Percentiles rank a stretch among this genome's conserved stretches.
Evolutionary conservation across 202 grass and related monocot genomes (phyloP).

Genomic region (Dendrocalamus latiflorus): DNA sequence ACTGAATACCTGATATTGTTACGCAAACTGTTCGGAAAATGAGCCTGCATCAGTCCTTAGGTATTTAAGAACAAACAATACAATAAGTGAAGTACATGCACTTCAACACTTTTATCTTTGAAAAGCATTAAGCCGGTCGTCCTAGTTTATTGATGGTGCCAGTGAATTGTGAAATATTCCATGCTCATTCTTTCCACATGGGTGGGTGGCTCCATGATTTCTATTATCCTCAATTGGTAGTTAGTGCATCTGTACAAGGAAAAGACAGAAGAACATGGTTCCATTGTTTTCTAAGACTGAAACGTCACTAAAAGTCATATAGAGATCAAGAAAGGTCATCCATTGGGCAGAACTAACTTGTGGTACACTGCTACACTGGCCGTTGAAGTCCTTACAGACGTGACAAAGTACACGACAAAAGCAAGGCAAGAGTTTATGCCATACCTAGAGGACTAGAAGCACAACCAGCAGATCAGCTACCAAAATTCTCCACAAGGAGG

Average conservation of each 20-base stretch:
- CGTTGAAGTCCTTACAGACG: background rate
- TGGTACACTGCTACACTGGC: background rate
- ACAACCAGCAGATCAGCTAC: slow-evolving; percentile 46
- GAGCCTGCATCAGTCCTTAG: background rate
- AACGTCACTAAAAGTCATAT: background rate
- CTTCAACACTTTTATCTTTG: background rate
- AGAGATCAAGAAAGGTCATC: background rate
- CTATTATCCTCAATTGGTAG: too few relatives aligned
- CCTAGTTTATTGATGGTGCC: background rate
- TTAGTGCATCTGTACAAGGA: slow-evolving; percentile 21
- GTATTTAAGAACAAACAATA: background rate
- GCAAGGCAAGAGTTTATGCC: background rate
- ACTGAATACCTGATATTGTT: background rate
- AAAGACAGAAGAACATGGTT: background rate
- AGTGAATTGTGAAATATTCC: background rate
- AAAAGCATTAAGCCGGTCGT: background rate
- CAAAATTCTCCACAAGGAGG: slow-evolving; percentile 89
- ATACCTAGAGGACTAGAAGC: slow-evolving; percentile 10
- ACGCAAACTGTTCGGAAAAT: background rate
- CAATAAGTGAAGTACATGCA: background rate
- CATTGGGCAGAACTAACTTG: background rate
- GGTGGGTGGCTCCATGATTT: background rate
- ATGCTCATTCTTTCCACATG: background rate
- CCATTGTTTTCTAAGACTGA: background rate
- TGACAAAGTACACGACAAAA: background rate